phyloP scores from a whole-genome alignment of 805 yeast genomes.

The Candida sphagnicola region DNA sequence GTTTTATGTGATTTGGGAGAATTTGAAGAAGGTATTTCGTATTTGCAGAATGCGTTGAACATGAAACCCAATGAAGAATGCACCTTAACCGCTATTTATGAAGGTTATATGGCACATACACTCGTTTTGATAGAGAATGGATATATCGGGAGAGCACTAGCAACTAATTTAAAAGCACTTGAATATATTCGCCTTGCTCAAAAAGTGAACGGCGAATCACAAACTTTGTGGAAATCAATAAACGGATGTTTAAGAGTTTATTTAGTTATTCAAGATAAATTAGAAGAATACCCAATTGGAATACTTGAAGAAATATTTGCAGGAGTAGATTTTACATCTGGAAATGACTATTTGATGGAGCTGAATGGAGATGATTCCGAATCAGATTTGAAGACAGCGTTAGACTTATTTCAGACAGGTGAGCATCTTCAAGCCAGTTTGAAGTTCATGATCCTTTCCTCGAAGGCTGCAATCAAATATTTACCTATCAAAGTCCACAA shows the following conservation, averaged over 20 bases:
- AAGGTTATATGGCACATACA: constrained; percentile 55
- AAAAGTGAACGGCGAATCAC: constrained; percentile 33
- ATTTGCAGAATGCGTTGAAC: constrained; percentile 40
- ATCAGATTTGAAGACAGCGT: constrained; percentile 15
- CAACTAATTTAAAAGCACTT: constrained; percentile 44
- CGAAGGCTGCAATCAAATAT: constrained; percentile 39
- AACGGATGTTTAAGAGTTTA: constrained; percentile 55
- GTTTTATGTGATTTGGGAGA: constrained; percentile 63
- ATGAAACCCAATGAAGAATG: constrained; percentile 46
- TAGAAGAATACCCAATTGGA: constrained; percentile 45
- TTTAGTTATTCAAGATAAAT: constrained; percentile 51
- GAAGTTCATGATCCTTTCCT: constrained; percentile 40
- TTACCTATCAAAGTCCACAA: constrained; percentile 39
- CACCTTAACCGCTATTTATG: constrained; percentile 48
- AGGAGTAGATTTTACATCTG: constrained; percentile 6
- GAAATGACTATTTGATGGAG: constrained; percentile 20
- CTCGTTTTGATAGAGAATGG: constrained; percentile 52
- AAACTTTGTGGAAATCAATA: constrained; percentile 63
- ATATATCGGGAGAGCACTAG: constrained; percentile 61
- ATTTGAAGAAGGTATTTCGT: constrained; percentile 54
- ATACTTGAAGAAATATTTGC: constrained; percentile 18
- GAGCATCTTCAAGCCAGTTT: constrained; percentile 29
- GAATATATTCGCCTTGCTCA: constrained; percentile 38
- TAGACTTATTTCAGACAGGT: constrained; percentile 13
- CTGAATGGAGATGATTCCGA: constrained; percentile 7